Evolutionary conservation across 2,329 filamentous ascomycete genomes (phyloP).

Genomic region (Fusarium armeniacum): DNA sequence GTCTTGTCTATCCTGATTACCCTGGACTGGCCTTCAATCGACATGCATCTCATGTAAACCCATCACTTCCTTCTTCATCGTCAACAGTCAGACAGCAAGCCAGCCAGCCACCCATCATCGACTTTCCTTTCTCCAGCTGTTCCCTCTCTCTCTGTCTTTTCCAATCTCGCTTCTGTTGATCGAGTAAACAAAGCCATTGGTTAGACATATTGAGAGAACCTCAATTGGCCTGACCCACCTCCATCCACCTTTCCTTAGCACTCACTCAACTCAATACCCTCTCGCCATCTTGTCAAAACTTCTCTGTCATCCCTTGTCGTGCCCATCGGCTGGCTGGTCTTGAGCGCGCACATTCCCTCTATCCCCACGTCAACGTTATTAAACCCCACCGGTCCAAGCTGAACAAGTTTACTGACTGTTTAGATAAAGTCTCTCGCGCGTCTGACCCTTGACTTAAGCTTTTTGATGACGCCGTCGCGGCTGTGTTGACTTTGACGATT

Average conservation of each 20-base stretch:
- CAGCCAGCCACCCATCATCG: slow-evolving; percentile 24
- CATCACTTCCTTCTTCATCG: slow-evolving; percentile 1
- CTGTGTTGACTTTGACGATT: slow-evolving; percentile 46
- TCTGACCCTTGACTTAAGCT: slow-evolving; percentile 36
- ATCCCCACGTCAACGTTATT: slow-evolving; percentile 34
- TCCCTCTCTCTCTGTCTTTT: not conserved
- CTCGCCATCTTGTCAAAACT: slow-evolving; percentile 31
- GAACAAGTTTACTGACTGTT: slow-evolving; percentile 35
- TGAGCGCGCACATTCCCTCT: slow-evolving; percentile 33
- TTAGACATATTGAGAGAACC: slow-evolving; percentile 46
- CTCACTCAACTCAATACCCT: slow-evolving; percentile 8
- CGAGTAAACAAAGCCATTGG: slow-evolving; percentile 59
- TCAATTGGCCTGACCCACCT: slow-evolving; percentile 50
- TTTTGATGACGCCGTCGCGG: slow-evolving; percentile 48
- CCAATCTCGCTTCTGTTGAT: slow-evolving; percentile 17
- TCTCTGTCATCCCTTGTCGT: slow-evolving; percentile 15
- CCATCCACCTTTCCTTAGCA: slow-evolving; percentile 20
- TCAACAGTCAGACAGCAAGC: slow-evolving; percentile 12
- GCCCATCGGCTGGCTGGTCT: slow-evolving; percentile 30
- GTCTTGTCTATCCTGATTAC: slow-evolving; percentile 19
- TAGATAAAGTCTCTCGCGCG: slow-evolving; percentile 38
- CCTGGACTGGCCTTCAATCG: slow-evolving; percentile 27
- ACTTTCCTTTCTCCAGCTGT: slow-evolving; percentile 10
- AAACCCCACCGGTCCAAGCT: slow-evolving; percentile 22
- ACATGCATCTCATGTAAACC: slow-evolving; percentile 21